A percentile compares a stretch with the other conserved stretches of the same genome.
Evolutionary conservation across 73 alveolate species (phyloP).

Genomic region (Paramecium octaurelia): DNA sequence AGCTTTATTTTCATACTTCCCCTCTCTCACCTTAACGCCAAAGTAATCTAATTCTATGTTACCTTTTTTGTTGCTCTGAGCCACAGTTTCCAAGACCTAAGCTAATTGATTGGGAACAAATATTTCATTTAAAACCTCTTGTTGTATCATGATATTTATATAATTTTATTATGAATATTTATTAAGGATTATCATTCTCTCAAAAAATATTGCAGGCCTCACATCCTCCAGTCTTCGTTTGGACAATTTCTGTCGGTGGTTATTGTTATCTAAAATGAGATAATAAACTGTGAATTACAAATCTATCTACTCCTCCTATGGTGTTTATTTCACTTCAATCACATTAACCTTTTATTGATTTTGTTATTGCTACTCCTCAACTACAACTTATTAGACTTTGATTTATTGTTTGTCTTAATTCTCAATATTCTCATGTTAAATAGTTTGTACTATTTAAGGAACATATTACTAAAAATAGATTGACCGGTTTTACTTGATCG

Average conservation of each 20-base stretch:
- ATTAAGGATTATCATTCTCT: neutral
- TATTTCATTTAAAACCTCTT: neutral
- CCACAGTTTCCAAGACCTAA: neutral
- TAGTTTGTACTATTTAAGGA: neutral
- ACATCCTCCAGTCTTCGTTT: slow-evolving; percentile 4
- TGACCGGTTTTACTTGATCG: neutral
- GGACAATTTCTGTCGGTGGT: neutral
- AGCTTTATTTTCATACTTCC: neutral
- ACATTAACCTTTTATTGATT: neutral
- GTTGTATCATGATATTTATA: neutral
- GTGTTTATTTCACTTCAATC: neutral
- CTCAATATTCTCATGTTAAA: neutral
- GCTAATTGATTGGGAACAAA: neutral
- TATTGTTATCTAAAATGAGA: neutral
- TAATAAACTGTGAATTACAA: neutral
- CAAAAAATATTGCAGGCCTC: slow-evolving; percentile 4
- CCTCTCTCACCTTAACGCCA: neutral
- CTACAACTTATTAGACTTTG: neutral
- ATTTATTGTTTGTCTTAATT: neutral
- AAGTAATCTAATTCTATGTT: neutral
- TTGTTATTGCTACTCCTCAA: neutral
- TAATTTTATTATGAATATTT: neutral
- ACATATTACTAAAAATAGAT: neutral
- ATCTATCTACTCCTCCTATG: neutral
- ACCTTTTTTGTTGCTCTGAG: neutral